These are phyloP conservation scores for Skeletonema menzelii DNA, from an alignment of 108 stramenopile genomes.

Conservation along the genomic window DNA sequence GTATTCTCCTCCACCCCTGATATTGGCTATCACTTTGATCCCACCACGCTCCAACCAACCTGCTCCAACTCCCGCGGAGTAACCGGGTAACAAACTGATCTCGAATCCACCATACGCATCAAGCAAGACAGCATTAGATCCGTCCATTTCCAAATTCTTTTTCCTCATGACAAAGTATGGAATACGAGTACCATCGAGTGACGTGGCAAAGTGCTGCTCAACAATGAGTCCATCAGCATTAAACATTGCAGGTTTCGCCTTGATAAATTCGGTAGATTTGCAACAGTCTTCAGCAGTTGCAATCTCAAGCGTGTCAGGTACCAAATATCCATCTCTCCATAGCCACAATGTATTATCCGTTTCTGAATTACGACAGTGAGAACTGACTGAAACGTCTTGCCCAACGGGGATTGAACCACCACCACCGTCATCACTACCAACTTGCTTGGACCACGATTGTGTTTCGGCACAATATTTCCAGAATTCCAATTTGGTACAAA, in stretches of 20 bases:
- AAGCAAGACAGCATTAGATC: conserved; percentile 66
- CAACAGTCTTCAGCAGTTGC: conserved; percentile 16
- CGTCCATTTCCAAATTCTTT: conserved; percentile 54
- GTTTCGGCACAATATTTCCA: conserved; percentile 43
- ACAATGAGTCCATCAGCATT: conserved; percentile 48
- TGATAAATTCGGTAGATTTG: conserved; percentile 34
- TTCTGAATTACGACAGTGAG: conserved; percentile 6
- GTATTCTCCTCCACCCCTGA: conserved; percentile 85
- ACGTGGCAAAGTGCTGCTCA: conserved; percentile 58
- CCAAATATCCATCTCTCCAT: conserved; percentile 44
- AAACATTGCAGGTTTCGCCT: conserved; percentile 58
- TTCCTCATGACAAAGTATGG: conserved; percentile 77
- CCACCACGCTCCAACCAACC: conserved; percentile 89
- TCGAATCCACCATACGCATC: conserved; percentile 89
- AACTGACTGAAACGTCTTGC: conserved; percentile 24
- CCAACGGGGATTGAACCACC: conserved; percentile 21
- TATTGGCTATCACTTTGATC: conserved; percentile 86
- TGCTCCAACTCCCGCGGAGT: conserved; percentile 54
- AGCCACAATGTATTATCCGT: conserved; percentile 28
- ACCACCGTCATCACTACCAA: not conserved
- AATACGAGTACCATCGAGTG: conserved; percentile 72
- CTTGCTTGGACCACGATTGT: conserved; percentile 3
- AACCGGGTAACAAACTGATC: conserved; percentile 58
- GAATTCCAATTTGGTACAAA: conserved; percentile 68
- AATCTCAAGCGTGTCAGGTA: conserved; percentile 29